Evolutionary conservation across 2,329 filamentous ascomycete genomes (phyloP).

Genomic region (Fusarium sp.): DNA sequence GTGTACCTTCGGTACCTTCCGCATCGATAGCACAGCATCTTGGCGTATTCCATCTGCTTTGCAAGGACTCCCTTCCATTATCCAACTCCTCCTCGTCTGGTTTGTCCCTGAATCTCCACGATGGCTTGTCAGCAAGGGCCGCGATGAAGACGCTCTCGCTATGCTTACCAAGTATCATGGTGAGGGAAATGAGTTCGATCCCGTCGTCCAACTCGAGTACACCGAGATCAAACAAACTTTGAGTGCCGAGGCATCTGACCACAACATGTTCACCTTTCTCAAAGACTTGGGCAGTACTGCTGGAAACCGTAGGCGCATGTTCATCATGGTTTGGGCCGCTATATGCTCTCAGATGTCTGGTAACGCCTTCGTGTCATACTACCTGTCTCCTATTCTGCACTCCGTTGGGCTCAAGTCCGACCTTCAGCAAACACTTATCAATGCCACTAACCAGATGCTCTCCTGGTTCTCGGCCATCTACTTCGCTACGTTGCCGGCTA

Average conservation of each 20-base stretch:
- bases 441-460: not conserved
- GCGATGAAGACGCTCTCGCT: not conserved
- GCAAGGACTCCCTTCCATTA: not conserved
- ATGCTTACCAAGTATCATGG: slow-evolving; percentile 1
- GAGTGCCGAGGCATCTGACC: not conserved
- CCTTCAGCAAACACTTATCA: slow-evolving; percentile 7
- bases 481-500: not conserved
- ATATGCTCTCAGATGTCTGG: slow-evolving; percentile 6
- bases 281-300: not conserved
- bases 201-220: not conserved
- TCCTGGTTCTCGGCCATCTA: slow-evolving; percentile 7
- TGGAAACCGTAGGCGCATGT: not conserved
- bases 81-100: not conserved
- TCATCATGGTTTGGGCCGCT: not conserved
- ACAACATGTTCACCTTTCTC: not conserved
- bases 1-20: slow-evolving; percentile 4
- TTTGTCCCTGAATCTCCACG: not conserved
- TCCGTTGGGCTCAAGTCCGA: not conserved
- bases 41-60: not conserved
- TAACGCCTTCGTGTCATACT: not conserved
- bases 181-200: not conserved
- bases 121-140: not conserved
- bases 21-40: not conserved
- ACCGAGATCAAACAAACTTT: not conserved
- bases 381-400: not conserved